Base-by-base conservation (phyloP, 495 filamentous ascomycete genomes). In the Podospora sp. region DNA sequence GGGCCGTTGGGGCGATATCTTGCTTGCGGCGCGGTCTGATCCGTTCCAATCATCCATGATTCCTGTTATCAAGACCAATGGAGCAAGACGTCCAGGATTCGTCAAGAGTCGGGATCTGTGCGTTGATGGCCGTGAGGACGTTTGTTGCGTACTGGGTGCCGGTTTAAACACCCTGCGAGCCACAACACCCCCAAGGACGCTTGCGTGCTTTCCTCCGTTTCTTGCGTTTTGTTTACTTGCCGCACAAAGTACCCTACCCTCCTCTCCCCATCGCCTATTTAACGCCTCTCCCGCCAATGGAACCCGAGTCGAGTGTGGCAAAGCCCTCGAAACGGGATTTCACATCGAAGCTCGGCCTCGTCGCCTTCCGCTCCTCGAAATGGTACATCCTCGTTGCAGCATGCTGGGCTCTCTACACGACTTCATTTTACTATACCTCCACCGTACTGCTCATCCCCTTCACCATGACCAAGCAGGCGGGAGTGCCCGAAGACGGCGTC, bases 111-210 rank as follows among this genome's bases (percentile, higher is more conserved):
- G 40, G 40, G 40, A 46, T 11, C 40, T 2, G 40, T 46, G 12
- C 16, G 16, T 46, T 14, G 40, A 18, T 46, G 12, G 40, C 2
- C 2, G 40, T 46, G 11, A 46, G 16, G 40, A 18, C 16, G 40
- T 2, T 46, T 2, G 11, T n/a, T 46, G 40, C 40, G 16, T 46
- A 6, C 40, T 5, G 6, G 33, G 40, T 2, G 5, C 40, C 40
- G 2, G 5, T 46, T 46, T 46, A 46, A 46, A 46, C 40, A 46
- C 40, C 40, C 5, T 6, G 5, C 16, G 2, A 14, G 40, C 5
- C 40, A 46, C 40, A 46, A n/a, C n/a, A n/a, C n/a, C n/a, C n/a
- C 40, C 40, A 6, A 14, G 5, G 82, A 2, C 40, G 40, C 5
- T 46, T 14, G 16, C 40, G 40, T 46, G 40, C 40, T 46, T 46